Evolutionary conservation across 2,329 filamentous ascomycete genomes (phyloP).

Genomic region (Fusarium pseudocircinatum): DNA sequence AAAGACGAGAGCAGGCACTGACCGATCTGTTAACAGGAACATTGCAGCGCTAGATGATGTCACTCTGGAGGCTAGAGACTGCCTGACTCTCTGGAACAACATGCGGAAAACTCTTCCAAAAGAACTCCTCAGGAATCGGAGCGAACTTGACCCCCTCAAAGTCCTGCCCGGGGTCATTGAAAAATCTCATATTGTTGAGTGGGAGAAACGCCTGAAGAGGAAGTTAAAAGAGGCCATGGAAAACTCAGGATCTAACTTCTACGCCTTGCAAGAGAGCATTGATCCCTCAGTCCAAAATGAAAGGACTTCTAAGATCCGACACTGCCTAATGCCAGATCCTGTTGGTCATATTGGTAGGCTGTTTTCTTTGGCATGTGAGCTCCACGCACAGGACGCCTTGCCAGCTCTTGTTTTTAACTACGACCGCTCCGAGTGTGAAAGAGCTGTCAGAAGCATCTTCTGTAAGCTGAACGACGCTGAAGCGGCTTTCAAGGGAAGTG

Average conservation of each 20-base stretch:
- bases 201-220: constrained; percentile 70
- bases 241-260: constrained; percentile 54
- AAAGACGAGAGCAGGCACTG: background rate
- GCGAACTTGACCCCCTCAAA: constrained; percentile 50
- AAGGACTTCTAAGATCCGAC: constrained; percentile 11
- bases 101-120: constrained; percentile 59
- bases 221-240: constrained; percentile 69
- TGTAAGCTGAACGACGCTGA: background rate
- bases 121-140: background rate
- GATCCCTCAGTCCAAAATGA: background rate
- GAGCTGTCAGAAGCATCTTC: constrained; percentile 53
- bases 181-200: constrained; percentile 73
- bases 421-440: constrained; percentile 72
- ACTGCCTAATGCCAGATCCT: background rate
- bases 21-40: constrained; percentile 46
- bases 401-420: constrained; percentile 84
- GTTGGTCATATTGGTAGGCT: background rate
- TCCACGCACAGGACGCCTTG: constrained; percentile 71
- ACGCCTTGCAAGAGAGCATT: background rate
- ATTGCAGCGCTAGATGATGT: constrained; percentile 74
- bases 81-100: constrained; percentile 70
- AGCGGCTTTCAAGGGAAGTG: constrained; percentile 60
- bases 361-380: constrained; percentile 67
- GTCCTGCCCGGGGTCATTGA: constrained; percentile 64
- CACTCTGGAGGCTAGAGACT: constrained; percentile 76